Evolutionary conservation across 352 stramenopile species (phyloP).

Genomic region (Phytopythium cucurbitacearum): DNA sequence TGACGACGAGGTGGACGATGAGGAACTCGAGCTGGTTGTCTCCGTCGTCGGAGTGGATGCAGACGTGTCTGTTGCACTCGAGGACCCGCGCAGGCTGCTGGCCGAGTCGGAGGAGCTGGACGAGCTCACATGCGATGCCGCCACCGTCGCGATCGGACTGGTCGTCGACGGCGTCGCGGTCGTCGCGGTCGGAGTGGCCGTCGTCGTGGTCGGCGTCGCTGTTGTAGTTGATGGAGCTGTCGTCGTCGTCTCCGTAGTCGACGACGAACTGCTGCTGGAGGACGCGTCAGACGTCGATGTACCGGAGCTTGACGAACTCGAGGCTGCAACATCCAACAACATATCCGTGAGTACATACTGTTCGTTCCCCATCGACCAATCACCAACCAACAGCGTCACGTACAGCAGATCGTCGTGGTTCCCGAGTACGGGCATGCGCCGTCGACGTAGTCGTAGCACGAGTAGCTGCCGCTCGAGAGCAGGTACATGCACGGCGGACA

Average conservation of each 20-base stretch:
- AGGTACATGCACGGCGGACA: constrained; percentile 71
- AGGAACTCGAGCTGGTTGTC: not conserved
- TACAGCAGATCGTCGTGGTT: constrained; percentile 1
- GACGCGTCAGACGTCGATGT: too few species aligned
- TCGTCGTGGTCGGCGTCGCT: not conserved
- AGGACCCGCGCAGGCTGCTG: too few species aligned
- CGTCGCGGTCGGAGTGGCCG: not conserved
- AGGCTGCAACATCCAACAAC: not conserved
- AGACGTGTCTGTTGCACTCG: too few species aligned
- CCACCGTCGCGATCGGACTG: not conserved
- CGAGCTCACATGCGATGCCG: too few species aligned
- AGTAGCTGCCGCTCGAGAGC: constrained; percentile 52
- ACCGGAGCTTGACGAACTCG: too few species aligned
- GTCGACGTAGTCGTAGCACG: constrained; percentile 53
- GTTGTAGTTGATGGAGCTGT: not conserved
- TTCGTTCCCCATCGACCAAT: not conserved
- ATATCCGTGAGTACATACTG: not conserved
- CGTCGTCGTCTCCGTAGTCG: not conserved
- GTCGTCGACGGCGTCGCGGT: not conserved
- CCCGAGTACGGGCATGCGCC: constrained; percentile 28
- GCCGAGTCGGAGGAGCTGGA: not conserved
- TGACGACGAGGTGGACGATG: not conserved
- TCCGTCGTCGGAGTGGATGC: not conserved
- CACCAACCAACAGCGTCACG: not conserved
- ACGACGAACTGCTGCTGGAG: not conserved